Evolutionary conservation across 441 rosid genomes (phyloP).

Genomic region (Metrosideros polymorpha): DNA sequence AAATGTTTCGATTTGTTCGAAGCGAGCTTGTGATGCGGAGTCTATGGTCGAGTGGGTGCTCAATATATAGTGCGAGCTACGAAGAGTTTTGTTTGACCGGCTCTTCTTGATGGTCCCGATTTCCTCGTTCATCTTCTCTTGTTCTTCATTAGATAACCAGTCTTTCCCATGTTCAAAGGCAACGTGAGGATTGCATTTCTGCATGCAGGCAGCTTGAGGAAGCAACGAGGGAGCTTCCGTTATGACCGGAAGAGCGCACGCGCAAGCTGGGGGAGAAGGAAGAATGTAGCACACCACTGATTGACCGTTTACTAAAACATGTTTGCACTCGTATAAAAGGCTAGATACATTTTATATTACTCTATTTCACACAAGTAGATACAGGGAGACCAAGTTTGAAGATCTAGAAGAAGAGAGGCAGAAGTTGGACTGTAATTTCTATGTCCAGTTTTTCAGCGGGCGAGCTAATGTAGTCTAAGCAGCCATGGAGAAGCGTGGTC

Average conservation of each 20-base stretch:
- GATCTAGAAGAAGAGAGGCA: not conserved
- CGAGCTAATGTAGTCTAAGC: not conserved
- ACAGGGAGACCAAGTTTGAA: not conserved
- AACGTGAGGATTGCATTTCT: not conserved
- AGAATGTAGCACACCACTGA: not conserved
- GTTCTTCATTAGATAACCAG: not conserved
- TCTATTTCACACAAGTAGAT: not conserved
- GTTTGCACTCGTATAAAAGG: not conserved
- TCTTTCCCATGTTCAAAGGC: not conserved
- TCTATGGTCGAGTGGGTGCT: not conserved
- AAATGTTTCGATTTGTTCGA: not conserved
- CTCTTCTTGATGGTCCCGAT: not conserved
- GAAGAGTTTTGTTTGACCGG: not conserved
- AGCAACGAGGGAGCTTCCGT: not conserved
- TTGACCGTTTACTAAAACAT: not conserved
- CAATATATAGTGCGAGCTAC: not conserved
- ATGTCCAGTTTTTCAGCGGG: not conserved
- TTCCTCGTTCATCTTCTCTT: not conserved
- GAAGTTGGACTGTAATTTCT: not conserved
- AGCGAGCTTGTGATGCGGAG: not conserved
- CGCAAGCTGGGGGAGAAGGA: not conserved
- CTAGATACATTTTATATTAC: not conserved
- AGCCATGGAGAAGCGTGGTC: not conserved
- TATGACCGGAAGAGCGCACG: not conserved
- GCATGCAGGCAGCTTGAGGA: not conserved